A percentile compares a stretch with the other conserved stretches of the same genome.
phyloP scores from a whole-genome alignment of 2,329 filamentous ascomycete species.

The Alternaria metachromatica region DNA sequence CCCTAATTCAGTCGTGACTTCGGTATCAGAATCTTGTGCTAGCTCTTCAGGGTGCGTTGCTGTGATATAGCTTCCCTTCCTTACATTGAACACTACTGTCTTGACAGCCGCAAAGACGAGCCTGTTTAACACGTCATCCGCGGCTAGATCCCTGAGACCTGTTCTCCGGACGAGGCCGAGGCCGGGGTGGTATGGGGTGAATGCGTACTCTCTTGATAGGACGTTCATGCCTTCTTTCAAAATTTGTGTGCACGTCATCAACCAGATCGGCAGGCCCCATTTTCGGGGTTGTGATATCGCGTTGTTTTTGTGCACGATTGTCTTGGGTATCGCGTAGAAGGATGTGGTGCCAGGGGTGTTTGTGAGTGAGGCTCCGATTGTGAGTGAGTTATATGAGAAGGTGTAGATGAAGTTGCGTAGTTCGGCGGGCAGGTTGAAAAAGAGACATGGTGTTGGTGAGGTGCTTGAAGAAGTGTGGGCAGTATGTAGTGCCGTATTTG shows the following conservation, averaged over 20 bases:
- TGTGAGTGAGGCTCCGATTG: not conserved
- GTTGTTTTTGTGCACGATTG: not conserved
- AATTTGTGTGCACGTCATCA: not conserved
- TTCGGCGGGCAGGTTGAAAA: not conserved
- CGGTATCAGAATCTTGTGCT: not conserved
- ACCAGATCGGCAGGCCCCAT: not conserved
- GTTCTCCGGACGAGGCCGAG: not conserved
- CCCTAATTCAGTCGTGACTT: not conserved
- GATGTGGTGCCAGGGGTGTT: not conserved
- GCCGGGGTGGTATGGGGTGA: not conserved
- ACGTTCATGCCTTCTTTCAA: not conserved
- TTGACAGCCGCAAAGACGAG: not conserved
- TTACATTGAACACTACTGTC: not conserved
- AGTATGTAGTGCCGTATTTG: not conserved
- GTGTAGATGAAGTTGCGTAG: not conserved
- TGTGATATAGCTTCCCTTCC: not conserved
- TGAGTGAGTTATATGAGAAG: not conserved
- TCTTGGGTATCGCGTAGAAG: not conserved
- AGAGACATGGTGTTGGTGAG: not conserved
- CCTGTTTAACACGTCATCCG: not conserved
- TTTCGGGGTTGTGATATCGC: not conserved
- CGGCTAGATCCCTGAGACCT: not conserved
- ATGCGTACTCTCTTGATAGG: not conserved
- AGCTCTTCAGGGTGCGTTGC: not conserved
- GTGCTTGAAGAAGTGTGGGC: not conserved